phyloP scores from a whole-genome alignment of 2,329 filamentous ascomycete species.

The Didymella glomerata region DNA sequence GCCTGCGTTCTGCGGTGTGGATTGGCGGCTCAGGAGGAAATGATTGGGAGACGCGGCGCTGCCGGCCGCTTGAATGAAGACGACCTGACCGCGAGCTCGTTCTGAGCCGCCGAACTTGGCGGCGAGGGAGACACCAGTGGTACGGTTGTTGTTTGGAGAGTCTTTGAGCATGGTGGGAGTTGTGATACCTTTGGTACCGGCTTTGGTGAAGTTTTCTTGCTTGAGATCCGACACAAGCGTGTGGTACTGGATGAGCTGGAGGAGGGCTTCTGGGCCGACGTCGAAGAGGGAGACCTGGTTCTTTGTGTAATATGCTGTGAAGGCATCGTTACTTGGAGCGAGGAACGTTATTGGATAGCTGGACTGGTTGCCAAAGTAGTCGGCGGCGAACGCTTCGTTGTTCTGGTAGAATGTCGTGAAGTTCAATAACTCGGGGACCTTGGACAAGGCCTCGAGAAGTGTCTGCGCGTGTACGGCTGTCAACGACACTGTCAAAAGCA shows the following conservation, averaged over 20 bases:
- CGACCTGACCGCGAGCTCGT: slow-evolving; percentile 29
- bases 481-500: slow-evolving; percentile 3
- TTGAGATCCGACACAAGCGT: slow-evolving; percentile 27
- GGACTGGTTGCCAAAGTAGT: slow-evolving; percentile 27
- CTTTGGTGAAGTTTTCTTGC: slow-evolving; percentile 25
- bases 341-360: slow-evolving; percentile 35
- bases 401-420: slow-evolving; percentile 33
- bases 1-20: slow-evolving; percentile 6
- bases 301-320: slow-evolving; percentile 24
- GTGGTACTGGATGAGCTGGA: slow-evolving; percentile 33
- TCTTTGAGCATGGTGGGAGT: slow-evolving; percentile 28
- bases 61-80: slow-evolving; percentile 28
- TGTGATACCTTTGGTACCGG: slow-evolving; percentile 17
- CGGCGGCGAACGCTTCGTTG: slow-evolving; percentile 28
- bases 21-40: slow-evolving; percentile 25
- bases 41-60: slow-evolving; percentile 11
- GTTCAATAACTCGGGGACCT: slow-evolving; percentile 31
- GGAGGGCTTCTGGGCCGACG: slow-evolving; percentile 17
- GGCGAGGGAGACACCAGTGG: slow-evolving; percentile 22
- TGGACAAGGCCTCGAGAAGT: slow-evolving; percentile 27
- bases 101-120: slow-evolving; percentile 28
- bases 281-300: slow-evolving; percentile 21
- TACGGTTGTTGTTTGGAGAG: slow-evolving; percentile 29
- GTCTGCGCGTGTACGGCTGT: slow-evolving; percentile 15
- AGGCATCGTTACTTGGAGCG: slow-evolving; percentile 32